These are phyloP conservation scores for Psilocybe cubensis DNA, from an alignment of 768 basidiomycete genomes.

Conservation along the genomic window DNA sequence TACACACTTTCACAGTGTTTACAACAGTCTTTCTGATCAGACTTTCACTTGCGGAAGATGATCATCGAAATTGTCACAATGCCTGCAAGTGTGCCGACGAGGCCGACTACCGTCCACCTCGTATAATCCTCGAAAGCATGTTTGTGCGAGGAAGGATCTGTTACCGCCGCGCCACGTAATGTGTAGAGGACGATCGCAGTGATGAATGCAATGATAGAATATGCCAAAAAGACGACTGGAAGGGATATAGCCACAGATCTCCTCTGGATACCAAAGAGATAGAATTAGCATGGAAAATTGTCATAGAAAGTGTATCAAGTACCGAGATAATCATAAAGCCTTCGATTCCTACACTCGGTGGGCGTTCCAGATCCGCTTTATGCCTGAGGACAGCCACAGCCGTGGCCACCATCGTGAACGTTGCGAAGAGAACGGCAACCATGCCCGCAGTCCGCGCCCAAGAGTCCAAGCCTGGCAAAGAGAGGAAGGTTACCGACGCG, in stretches of 20 bases:
- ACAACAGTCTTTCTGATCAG: background rate
- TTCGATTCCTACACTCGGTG: constrained; percentile 57
- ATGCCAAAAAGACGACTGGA: constrained; percentile 74
- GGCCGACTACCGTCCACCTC: constrained; percentile 65
- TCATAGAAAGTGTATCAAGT: constrained; percentile 20
- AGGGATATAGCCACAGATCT: constrained; percentile 70
- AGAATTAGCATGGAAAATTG: background rate
- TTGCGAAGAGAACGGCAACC: constrained; percentile 69
- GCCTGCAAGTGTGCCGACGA: constrained; percentile 65
- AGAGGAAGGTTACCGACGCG: constrained; percentile 80
- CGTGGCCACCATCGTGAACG: constrained; percentile 69
- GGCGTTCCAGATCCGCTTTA: constrained; percentile 65
- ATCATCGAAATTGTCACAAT: constrained; percentile 58
- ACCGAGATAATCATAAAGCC: constrained; percentile 55
- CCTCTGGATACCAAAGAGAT: constrained; percentile 37
- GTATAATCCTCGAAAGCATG: constrained; percentile 61
- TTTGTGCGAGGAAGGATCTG: constrained; percentile 36
- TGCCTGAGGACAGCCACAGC: constrained; percentile 71
- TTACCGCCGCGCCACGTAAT: constrained; percentile 52
- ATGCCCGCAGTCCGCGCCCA: constrained; percentile 67
- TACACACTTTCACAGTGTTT: background rate
- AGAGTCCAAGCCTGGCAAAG: constrained; percentile 73
- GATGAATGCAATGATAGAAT: constrained; percentile 71
- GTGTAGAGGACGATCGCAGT: constrained; percentile 68
- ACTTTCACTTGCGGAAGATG: constrained; percentile 27